Evolutionary conservation across 1,284 basidiomycete species (phyloP).

Genomic region (Cutaneotrichosporon sp.): DNA sequence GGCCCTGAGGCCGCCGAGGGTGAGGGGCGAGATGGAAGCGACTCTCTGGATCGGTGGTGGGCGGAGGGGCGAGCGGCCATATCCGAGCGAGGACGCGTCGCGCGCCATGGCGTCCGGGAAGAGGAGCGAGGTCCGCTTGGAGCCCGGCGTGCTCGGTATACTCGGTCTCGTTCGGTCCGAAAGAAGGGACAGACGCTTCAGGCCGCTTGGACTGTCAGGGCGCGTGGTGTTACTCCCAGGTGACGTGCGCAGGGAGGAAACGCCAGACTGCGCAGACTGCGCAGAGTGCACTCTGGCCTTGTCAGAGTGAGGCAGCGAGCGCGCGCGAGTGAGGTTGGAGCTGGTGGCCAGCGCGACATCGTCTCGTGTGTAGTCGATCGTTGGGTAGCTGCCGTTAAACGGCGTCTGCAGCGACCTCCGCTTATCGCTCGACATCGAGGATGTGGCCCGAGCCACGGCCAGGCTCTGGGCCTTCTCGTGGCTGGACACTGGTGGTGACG

Average conservation of each 20-base stretch:
- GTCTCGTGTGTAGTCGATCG: constrained; percentile 9
- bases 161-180: constrained; percentile 4
- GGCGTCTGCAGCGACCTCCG: constrained; percentile 21
- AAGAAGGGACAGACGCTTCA: constrained; percentile 13
- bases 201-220: constrained; percentile 6
- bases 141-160: not conserved
- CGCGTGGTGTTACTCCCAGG: not conserved
- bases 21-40: constrained; percentile 39
- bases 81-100: not conserved
- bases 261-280: constrained; percentile 1
- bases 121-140: constrained; percentile 15
- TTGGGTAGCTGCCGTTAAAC: not conserved
- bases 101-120: not conserved
- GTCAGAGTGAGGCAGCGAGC: constrained; percentile 16
- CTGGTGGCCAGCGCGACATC: constrained; percentile 13
- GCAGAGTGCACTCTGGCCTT: constrained; percentile 9
- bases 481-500: constrained; percentile 15
- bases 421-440: constrained; percentile 24
- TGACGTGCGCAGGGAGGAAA: not conserved
- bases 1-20: constrained; percentile 42
- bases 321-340: constrained; percentile 17
- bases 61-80: constrained; percentile 5
- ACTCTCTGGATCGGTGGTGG: constrained; percentile 10
- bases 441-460: constrained; percentile 19
- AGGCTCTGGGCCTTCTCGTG: constrained; percentile 19